A percentile compares a stretch with the other conserved stretches of the same genome.
Conservation (phyloP, 768 basidiomycete species). For the Boletus barrowsii region DNA sequence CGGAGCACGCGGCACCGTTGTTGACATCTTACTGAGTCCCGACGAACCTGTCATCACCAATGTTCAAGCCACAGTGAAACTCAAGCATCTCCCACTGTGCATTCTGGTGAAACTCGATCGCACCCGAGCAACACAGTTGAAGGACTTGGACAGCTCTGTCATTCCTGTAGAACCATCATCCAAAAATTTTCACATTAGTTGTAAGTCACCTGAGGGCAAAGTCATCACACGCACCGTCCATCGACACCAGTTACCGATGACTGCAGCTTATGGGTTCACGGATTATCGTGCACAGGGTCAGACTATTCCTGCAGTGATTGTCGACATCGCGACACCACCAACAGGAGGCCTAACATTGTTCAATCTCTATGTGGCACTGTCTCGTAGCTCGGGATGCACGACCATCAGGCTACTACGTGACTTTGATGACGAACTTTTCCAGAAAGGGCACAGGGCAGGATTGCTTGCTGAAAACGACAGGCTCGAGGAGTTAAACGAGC, state of each 20-base stretch:
- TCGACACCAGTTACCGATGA: neutral
- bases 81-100: no score
- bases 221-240: neutral
- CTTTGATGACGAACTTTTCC: conserved; percentile 18
- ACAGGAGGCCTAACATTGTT: conserved; percentile 31
- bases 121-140: no score
- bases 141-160: neutral
- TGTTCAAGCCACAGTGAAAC: no score
- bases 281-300: conserved; percentile 36
- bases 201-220: neutral
- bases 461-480: no score
- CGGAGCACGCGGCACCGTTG: no score
- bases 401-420: conserved; percentile 29
- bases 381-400: conserved; percentile 28
- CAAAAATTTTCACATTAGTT: neutral
- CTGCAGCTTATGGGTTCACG: neutral
- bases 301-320: conserved; percentile 34
- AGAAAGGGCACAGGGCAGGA: no score
- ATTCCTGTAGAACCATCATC: neutral
- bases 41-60: no score
- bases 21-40: no score
- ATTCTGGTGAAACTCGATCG: no score
- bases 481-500: no score
- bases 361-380: conserved; percentile 42
- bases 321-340: conserved; percentile 39